Evolutionary conservation across 2,329 filamentous ascomycete species (phyloP).

Genomic region (Penicillium sp.): DNA sequence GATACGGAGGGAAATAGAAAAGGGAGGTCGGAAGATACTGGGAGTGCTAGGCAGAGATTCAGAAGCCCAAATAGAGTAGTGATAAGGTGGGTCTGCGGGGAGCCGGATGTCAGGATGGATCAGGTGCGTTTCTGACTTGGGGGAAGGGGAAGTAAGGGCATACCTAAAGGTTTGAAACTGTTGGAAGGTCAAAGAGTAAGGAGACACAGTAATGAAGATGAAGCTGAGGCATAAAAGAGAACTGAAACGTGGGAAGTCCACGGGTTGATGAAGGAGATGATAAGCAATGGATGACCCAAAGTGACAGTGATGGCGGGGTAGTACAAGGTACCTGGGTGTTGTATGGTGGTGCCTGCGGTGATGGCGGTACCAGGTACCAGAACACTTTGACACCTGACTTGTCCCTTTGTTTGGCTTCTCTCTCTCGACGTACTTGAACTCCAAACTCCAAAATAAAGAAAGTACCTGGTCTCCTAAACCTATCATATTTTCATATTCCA

Average conservation of each 20-base stretch:
- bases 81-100: conserved; percentile 11
- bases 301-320: conserved; percentile 7
- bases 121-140: conserved; percentile 1
- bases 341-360: background rate
- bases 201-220: background rate
- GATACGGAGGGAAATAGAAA: background rate
- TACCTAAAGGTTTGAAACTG: background rate
- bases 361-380: background rate
- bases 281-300: conserved; percentile 9
- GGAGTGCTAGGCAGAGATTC: conserved; percentile 3
- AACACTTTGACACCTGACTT: background rate
- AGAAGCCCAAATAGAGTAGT: conserved; percentile 7
- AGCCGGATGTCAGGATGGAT: conserved; percentile 1
- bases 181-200: background rate
- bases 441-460: background rate
- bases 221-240: background rate
- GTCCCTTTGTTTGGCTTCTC: background rate
- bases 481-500: background rate
- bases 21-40: conserved; percentile 5
- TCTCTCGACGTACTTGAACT: background rate
- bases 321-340: conserved; percentile 2
- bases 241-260: background rate
- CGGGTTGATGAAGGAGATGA: background rate
- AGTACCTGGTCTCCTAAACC: background rate
- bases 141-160: background rate